Evolutionary conservation across 1,139 yeast genomes (phyloP), one percentile per base, ranked within the genome.

Genomic region (Casaregolazyma suthepensis): DNA sequence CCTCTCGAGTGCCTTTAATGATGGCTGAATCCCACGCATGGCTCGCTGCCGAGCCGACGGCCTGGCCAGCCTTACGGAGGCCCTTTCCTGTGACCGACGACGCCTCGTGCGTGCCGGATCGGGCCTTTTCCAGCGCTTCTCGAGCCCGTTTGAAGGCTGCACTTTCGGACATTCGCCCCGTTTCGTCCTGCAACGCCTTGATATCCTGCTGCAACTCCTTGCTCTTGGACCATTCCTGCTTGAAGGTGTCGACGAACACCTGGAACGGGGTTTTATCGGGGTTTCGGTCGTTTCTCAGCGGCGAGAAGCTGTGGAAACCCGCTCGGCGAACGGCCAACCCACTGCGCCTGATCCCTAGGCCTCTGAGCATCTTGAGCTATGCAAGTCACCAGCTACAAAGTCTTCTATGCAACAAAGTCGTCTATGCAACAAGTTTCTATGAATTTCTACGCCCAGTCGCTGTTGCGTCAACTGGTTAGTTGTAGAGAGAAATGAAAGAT

Each of bases 1-100:
- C 89, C 45, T 82, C 78, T 67, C 99, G 81, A 17, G 96, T 93
- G 51, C 85, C 87, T 70, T 85, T 84, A 59, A 96, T 93, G 48
- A 93, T 87, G 37, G 93, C 90, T 1, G 97, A 89, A 58, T 94
- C 97, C 99, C 99, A 94, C 0, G 98, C 97, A 58, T 85, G 85
- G 47, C 80, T 78, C 2, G 97, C 99, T 46, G 83, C 95, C 54
- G 80, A 85, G 53, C 97, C 99, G 31, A 93, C 89, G 38, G 85
- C 94, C 64, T 87, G 89, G n/a, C 98, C 97, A 1, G 98, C 93
- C 72, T 87, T 87, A 63, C 82, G 81, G 55, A 90, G 81, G 46
- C 90, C 87, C 67, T 85, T 81, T 2, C 96, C 91, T 9, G 96
- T 88, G 44, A 90, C 90, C 45, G 91, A 81, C 3, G 72, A 61